Conservation (phyloP, 2,329 filamentous ascomycete genomes). For the Sporothrix variecibatus region DNA sequence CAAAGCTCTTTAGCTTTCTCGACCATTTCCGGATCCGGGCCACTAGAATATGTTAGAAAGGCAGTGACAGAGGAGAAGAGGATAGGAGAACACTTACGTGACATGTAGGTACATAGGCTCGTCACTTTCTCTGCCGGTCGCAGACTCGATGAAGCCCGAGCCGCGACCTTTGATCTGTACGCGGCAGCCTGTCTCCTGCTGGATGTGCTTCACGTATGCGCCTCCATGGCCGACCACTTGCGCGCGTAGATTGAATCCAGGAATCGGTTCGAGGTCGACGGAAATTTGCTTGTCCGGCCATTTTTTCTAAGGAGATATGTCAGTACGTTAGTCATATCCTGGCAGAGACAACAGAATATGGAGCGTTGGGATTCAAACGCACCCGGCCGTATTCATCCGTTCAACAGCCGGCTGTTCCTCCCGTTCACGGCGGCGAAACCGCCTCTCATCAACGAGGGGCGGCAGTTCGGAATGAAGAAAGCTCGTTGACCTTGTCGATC, state of each 20-base stretch:
- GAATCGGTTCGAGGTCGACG: constrained; percentile 85
- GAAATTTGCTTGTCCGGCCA: constrained; percentile 97
- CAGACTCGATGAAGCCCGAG: constrained; percentile 88
- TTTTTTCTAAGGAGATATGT: constrained; percentile 64
- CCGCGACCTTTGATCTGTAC: constrained; percentile 98
- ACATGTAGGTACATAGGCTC: constrained; percentile 97
- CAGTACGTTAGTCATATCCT: not conserved
- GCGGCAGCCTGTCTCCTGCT: constrained; percentile 89
- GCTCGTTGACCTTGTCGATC: constrained; percentile 83
- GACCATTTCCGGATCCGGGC: constrained; percentile 84
- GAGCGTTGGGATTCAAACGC: constrained; percentile 34
- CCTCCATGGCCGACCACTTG: constrained; percentile 95
- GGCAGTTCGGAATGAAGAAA: constrained; percentile 94
- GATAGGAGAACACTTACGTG: constrained; percentile 62
- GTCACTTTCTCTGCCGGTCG: constrained; percentile 87
- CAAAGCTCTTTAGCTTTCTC: constrained; percentile 85
- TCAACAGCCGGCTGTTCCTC: constrained; percentile 64
- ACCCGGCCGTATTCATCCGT: constrained; percentile 89
- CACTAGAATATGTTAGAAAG: constrained; percentile 52
- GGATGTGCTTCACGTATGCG: constrained; percentile 96
- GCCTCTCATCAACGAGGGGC: constrained; percentile 89
- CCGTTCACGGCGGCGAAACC: constrained; percentile 73
- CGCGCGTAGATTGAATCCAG: constrained; percentile 92
- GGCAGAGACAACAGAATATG: not conserved
- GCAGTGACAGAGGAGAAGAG: not conserved